phyloP scores from a whole-genome alignment of 208 protist species.

The Leishmania guyanensis region DNA sequence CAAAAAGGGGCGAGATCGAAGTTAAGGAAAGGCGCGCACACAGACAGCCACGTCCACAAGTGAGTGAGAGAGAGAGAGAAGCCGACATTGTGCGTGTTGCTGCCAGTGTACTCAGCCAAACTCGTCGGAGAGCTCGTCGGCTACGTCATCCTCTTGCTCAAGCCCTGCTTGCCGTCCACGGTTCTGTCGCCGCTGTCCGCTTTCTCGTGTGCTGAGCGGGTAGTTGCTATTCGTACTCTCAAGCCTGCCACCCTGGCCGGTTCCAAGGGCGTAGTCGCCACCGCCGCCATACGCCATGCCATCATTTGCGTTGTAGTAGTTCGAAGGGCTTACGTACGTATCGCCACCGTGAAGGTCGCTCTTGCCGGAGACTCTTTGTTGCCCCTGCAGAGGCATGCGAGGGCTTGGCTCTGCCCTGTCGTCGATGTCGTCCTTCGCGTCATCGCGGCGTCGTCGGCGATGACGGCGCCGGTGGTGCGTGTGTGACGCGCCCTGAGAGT shows the following conservation, averaged over 20 bases:
- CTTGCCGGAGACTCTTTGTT: conserved; percentile 13
- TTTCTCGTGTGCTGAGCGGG: conserved; percentile 9
- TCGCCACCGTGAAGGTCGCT: conserved; percentile 3
- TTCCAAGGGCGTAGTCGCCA: conserved; percentile 4
- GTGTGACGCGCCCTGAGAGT: conserved; percentile 23
- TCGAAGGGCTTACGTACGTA: neutral
- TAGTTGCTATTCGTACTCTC: conserved; percentile 14
- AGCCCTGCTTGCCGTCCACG: conserved; percentile 18
- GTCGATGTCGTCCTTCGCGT: conserved; percentile 9
- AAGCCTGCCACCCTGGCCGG: conserved; percentile 3
- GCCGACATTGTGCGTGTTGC: neutral
- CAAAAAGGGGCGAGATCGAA: neutral
- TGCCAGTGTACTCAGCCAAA: conserved; percentile 12
- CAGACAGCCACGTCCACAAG: neutral
- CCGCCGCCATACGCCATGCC: conserved; percentile 19
- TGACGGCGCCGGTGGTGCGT: conserved; percentile 29
- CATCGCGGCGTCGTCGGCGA: conserved; percentile 8
- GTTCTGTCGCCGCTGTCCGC: conserved; percentile 17
- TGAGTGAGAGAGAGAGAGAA: neutral
- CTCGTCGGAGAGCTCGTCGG: conserved; percentile 40
- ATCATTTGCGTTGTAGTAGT: conserved; percentile 28
- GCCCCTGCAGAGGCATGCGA: conserved; percentile 2
- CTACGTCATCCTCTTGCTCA: conserved; percentile 36
- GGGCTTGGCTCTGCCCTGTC: conserved; percentile 29
- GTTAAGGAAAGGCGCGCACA: neutral